Percentiles rank a stretch among this genome's conserved stretches.
These are phyloP conservation scores for Aureobasidium sp. DNA, from an alignment of 2,329 filamentous ascomycete genomes.

Conservation along the genomic window DNA sequence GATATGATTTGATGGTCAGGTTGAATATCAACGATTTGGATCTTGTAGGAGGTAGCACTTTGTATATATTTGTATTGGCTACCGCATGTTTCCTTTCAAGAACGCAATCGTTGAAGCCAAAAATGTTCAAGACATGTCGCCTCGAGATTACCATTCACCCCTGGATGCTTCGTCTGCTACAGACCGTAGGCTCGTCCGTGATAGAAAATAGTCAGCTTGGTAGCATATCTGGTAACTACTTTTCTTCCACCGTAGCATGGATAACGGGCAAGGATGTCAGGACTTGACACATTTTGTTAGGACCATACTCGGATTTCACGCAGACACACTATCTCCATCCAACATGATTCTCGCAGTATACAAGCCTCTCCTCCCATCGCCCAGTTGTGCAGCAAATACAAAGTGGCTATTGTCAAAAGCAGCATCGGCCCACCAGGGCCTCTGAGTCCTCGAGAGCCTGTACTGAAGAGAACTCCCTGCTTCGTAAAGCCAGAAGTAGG, in stretches of 20 bases:
- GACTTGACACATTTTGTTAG: background rate
- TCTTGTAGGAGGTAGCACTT: background rate
- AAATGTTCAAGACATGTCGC: too few species aligned
- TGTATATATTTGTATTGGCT: background rate
- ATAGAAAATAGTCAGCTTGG: too few species aligned
- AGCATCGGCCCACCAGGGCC: slow-evolving; percentile 18
- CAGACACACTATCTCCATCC: background rate
- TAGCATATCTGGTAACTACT: too few species aligned
- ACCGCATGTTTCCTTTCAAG: background rate
- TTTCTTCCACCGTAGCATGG: too few species aligned
- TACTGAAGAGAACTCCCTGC: slow-evolving; percentile 13
- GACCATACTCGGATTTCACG: background rate
- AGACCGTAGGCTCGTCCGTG: too few species aligned
- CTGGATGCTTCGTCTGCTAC: too few species aligned
- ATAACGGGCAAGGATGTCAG: too few species aligned
- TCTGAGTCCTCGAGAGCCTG: slow-evolving; percentile 5
- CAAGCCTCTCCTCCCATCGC: slow-evolving; percentile 13
- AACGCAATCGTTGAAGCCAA: too few species aligned
- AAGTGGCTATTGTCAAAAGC: slow-evolving; percentile 15
- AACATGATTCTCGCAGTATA: slow-evolving; percentile 12
- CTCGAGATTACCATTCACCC: too few species aligned
- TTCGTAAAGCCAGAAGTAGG: slow-evolving; percentile 15
- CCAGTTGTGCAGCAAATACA: slow-evolving; percentile 16
- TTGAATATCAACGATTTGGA: background rate
- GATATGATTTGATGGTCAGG: background rate